Percentiles rank a stretch among this genome's conserved stretches.
These are phyloP conservation scores for Candida gorgasii DNA, from an alignment of 805 yeast species.

Conservation along the genomic window DNA sequence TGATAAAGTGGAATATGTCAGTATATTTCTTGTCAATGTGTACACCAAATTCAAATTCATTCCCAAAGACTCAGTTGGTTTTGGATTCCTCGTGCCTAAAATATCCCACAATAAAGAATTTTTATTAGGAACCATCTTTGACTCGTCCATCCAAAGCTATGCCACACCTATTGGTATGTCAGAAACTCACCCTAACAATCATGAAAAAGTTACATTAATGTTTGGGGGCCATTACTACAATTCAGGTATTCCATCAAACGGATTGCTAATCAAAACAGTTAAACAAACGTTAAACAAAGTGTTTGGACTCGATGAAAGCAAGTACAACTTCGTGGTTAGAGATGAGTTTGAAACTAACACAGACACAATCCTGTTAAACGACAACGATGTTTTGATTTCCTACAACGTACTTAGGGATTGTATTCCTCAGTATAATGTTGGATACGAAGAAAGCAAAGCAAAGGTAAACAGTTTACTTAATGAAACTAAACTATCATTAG, in stretches of 20 bases:
- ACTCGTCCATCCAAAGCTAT: conserved; percentile 76
- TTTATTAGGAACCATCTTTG: conserved; percentile 85
- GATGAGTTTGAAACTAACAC: conserved; percentile 22
- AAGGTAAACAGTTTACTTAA: conserved; percentile 32
- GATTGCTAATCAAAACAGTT: conserved; percentile 26
- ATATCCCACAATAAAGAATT: conserved; percentile 49
- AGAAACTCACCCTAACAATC: conserved; percentile 22
- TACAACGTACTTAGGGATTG: conserved; percentile 46
- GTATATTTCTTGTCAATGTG: conserved; percentile 67
- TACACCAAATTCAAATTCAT: conserved; percentile 45
- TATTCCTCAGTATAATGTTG: conserved; percentile 79
- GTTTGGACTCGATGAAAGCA: conserved; percentile 23
- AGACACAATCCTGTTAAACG: conserved; percentile 18
- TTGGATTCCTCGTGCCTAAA: conserved; percentile 84
- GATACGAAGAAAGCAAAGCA: conserved; percentile 51
- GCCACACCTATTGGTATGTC: conserved; percentile 11
- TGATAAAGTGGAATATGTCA: conserved; percentile 38
- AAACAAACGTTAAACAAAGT: conserved; percentile 23
- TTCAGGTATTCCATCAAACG: conserved; percentile 31
- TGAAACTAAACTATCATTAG: conserved; percentile 51
- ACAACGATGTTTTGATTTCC: conserved; percentile 32
- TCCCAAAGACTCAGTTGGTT: conserved; percentile 54
- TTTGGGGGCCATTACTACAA: conserved; percentile 71
- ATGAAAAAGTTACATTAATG: conserved; percentile 84
- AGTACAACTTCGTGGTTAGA: conserved; percentile 23